Evolutionary conservation across 495 filamentous ascomycete genomes (phyloP).

Genomic region (Xylaria grammica): DNA sequence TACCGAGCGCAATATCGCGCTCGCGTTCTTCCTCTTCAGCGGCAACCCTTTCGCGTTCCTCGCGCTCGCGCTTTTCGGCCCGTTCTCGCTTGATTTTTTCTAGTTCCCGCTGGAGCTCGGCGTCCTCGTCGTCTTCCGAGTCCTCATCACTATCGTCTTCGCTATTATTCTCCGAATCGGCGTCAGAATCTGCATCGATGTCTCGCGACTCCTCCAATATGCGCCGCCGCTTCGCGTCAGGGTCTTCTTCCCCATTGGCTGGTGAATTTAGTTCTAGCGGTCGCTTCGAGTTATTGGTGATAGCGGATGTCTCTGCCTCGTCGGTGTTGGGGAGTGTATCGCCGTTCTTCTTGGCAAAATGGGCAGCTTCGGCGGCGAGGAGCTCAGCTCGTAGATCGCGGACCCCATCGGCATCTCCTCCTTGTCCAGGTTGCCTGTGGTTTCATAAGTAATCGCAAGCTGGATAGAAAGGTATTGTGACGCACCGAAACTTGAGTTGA

Average conservation of each 20-base stretch:
- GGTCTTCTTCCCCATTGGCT: conserved; percentile 64
- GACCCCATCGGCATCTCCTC: conserved; percentile 75
- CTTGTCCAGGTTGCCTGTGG: conserved; percentile 81
- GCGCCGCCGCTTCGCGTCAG: conserved; percentile 81
- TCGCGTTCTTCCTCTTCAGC: conserved; percentile 83
- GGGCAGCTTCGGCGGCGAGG: conserved; percentile 81
- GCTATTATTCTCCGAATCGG: conserved; percentile 55
- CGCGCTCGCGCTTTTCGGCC: conserved; percentile 81
- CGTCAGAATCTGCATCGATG: conserved; percentile 88
- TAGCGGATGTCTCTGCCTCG: conserved; percentile 43
- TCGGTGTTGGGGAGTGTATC: conserved; percentile 43
- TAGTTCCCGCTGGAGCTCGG: conserved; percentile 86
- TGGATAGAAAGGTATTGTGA: background rate
- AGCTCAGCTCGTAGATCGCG: conserved; percentile 93
- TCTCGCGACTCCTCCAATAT: conserved; percentile 88
- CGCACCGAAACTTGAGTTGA: conserved; percentile 82
- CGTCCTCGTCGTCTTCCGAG: conserved; percentile 88
- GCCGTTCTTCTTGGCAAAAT: conserved; percentile 84
- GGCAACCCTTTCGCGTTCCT: conserved; percentile 78
- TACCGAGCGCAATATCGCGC: conserved; percentile 87
- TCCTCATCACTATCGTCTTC: conserved; percentile 71
- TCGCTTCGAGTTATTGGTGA: conserved; percentile 63
- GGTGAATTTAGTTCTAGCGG: conserved; percentile 57
- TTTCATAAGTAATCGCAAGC: background rate
- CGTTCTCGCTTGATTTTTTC: conserved; percentile 94